Percentiles rank a stretch among this genome's conserved stretches.
Conservation (phyloP, 1,284 basidiomycete species). For the Taiwanofungus camphoratus region DNA sequence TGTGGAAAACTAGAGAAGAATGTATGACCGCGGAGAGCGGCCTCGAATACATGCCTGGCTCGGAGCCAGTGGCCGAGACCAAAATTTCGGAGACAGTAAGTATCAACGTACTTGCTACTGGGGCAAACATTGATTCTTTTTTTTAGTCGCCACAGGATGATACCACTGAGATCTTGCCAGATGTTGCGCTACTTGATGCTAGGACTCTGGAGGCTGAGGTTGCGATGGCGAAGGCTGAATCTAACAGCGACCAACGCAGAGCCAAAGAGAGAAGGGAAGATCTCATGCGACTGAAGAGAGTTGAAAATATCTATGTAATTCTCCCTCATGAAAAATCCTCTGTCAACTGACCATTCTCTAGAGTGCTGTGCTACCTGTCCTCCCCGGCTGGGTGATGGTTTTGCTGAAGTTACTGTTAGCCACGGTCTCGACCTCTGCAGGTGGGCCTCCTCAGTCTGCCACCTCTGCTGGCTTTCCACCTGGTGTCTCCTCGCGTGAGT, state of each 20-base stretch:
- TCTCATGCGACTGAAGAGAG: constrained; percentile 77
- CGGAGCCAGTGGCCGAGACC: constrained; percentile 38
- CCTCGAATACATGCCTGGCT: constrained; percentile 70
- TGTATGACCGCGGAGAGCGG: constrained; percentile 94
- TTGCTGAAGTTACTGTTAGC: constrained; percentile 85
- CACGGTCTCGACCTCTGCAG: constrained; percentile 77
- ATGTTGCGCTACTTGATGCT: constrained; percentile 64
- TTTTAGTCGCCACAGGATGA: constrained; percentile 46
- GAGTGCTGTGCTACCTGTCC: constrained; percentile 74
- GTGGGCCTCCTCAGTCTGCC: constrained; percentile 52
- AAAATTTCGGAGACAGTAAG: constrained; percentile 34
- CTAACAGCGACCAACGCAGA: constrained; percentile 50
- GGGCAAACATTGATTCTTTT: constrained; percentile 2
- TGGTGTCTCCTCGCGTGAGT: constrained; percentile 63
- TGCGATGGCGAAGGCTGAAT: constrained; percentile 50
- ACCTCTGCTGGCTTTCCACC: constrained; percentile 63
- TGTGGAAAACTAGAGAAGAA: constrained; percentile 93
- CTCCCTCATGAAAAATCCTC: neutral
- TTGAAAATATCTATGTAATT: constrained; percentile 88
- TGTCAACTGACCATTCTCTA: constrained; percentile 23
- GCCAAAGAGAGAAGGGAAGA: constrained; percentile 71
- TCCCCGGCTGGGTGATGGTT: constrained; percentile 86
- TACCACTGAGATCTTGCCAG: constrained; percentile 54
- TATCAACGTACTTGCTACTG: constrained; percentile 5
- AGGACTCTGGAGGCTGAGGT: constrained; percentile 65